Base-by-base conservation (phyloP, 305 asterid species). In the Fraxinus nigra region DNA sequence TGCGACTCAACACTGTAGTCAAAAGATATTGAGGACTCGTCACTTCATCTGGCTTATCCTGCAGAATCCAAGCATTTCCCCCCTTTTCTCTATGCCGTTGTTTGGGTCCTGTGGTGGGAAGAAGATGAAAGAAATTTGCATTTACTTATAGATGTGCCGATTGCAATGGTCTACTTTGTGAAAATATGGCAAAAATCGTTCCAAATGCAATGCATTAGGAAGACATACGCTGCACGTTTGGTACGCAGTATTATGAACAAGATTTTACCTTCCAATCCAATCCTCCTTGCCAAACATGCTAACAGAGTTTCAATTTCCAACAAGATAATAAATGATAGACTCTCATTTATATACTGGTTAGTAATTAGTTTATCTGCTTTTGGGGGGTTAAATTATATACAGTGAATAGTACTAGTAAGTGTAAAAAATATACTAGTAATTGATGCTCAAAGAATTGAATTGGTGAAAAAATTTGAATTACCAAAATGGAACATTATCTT, bases 41-140 rank as follows among this genome's bases (percentile, higher is more conserved):
- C 70, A 61, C 32, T 20, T 61, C 30, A 9, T 8, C 32, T 22
- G 16, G 70, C 32, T 61, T 61, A 61, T 61, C 70, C 70, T 61
- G 70, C 30, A 61, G 30, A 61, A 61, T 61, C 70, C 32, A 61
- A 61, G 70, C 70, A 61, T 20, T 61, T 7, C 13, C 32, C 70
- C 70, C 70, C 32, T 8, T 61, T 56, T 61, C 70, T 61, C 70
- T 61, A 22, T 61, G 70, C 70, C 13, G 5, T 59, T 59, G 70
- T 20, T 20, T 22, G 14, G 70, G 32, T 61, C 32, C 70, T 61
- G 70, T 61, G 70, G 70, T 9, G 70, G 70, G 70, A 61, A 61
- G 70, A 61, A 61, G 70, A 61, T 61, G 70, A 61, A 59, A 61
- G 70, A 61, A 61, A 22, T 61, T 59, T 61, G 70, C 70, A 61